Conservation (phyloP, 140 eudicot genomes). For the Bidens hawaiensis region DNA sequence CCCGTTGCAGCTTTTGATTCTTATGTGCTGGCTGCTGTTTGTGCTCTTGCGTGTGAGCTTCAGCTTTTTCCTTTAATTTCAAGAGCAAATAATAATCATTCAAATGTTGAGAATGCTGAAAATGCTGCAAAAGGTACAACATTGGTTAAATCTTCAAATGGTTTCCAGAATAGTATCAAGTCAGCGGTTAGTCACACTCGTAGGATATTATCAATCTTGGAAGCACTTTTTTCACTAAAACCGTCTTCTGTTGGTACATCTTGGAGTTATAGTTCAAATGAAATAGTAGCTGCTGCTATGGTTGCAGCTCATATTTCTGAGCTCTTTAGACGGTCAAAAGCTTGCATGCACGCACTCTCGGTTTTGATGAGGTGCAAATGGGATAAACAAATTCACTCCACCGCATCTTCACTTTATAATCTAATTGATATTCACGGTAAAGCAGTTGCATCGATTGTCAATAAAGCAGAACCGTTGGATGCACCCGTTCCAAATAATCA, state of each 20-base stretch:
- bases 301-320: slow-evolving; percentile 98
- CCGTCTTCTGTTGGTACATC: slow-evolving; percentile 94
- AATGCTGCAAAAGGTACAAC: slow-evolving; percentile 27
- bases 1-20: slow-evolving; percentile 95
- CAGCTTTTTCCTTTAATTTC: slow-evolving; percentile 81
- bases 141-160: slow-evolving; percentile 34
- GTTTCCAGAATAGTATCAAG: slow-evolving; percentile 52
- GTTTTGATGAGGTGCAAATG: slow-evolving; percentile 83
- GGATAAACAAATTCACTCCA: slow-evolving; percentile 80
- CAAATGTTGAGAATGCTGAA: background rate
- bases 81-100: slow-evolving; percentile 37
- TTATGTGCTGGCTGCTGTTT: slow-evolving; percentile 86
- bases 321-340: slow-evolving; percentile 80
- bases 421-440: slow-evolving; percentile 83
- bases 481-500: slow-evolving; percentile 44
- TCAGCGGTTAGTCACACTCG: slow-evolving; percentile 89
- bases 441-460: slow-evolving; percentile 88
- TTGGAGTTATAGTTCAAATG: slow-evolving; percentile 92
- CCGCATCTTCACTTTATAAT: slow-evolving; percentile 81
- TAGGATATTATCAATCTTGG: slow-evolving; percentile 73
- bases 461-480: slow-evolving; percentile 86
- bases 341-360: slow-evolving; percentile 83
- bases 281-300: slow-evolving; percentile 98
- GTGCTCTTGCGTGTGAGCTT: slow-evolving; percentile 94
- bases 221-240: slow-evolving; percentile 81